Conservation (phyloP, 2,329 filamentous ascomycete genomes). For the Botrytis byssoidea region DNA sequence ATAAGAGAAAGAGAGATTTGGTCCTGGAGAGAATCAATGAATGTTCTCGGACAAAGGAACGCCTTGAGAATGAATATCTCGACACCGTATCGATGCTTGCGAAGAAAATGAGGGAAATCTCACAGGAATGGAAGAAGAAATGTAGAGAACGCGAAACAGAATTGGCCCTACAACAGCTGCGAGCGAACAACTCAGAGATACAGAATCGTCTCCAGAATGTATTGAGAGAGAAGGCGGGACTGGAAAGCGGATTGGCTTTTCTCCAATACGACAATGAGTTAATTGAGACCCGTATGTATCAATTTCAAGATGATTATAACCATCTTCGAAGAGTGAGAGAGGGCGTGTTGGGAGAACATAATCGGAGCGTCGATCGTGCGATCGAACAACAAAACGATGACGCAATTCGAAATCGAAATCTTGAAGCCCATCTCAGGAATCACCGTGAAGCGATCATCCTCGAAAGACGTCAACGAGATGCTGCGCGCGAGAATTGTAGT, state of each 20-base stretch:
- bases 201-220: neutral
- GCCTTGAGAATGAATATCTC: neutral
- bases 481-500: neutral
- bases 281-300: neutral
- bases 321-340: too few species aligned
- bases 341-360: neutral
- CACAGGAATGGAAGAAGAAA: neutral
- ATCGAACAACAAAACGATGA: too few species aligned
- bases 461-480: neutral
- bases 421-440: neutral
- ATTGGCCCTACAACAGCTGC: neutral
- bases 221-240: neutral
- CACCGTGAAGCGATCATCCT: neutral
- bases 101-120: neutral
- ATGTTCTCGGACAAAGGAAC: neutral
- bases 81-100: neutral
- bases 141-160: accelerated
- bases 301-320: neutral
- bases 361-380: neutral
- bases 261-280: too few species aligned
- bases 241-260: neutral
- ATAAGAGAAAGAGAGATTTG: neutral
- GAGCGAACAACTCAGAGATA: too few species aligned
- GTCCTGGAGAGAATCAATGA: neutral
- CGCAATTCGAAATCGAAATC: neutral